phyloP scores from a whole-genome alignment of 148 eudicot species.

The Hydrangea macrophylla region DNA sequence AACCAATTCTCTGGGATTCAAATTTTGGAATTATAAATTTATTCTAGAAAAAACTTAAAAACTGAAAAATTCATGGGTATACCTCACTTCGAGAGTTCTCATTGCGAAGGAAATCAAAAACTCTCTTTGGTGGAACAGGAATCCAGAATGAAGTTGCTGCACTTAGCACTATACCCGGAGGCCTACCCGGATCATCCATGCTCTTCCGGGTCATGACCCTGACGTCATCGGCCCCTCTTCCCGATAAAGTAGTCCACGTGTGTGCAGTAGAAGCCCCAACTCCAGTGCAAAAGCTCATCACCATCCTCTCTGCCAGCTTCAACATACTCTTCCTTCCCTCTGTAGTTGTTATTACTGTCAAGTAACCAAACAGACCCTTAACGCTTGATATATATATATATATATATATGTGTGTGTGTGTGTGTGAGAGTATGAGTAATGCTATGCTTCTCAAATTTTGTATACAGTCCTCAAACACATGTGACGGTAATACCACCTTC shows the following conservation, averaged over 20 bases:
- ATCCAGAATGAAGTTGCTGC: slow-evolving; percentile 97
- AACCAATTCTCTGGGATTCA: no score
- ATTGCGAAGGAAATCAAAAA: slow-evolving; percentile 87
- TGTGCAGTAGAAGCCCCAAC: slow-evolving; percentile 94
- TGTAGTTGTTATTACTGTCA: slow-evolving; percentile 63
- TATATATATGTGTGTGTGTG: no score
- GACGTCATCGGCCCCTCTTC: slow-evolving; percentile 89
- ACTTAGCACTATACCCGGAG: slow-evolving; percentile 89
- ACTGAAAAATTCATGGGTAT: no score
- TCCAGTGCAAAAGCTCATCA: slow-evolving; percentile 82
- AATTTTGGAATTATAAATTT: no score
- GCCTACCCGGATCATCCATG: slow-evolving; percentile 93
- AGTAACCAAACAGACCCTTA: neutral
- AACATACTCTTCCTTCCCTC: slow-evolving; percentile 94
- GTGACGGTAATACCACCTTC: no score
- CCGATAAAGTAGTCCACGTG: slow-evolving; percentile 87
- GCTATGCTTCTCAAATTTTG: no score
- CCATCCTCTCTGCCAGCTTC: slow-evolving; percentile 96
- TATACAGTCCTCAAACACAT: no score
- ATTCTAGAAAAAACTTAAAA: no score
- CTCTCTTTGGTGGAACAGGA: slow-evolving; percentile 71
- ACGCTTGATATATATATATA: no score
- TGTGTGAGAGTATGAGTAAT: no score
- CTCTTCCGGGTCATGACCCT: slow-evolving; percentile 90
- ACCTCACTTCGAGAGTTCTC: slow-evolving; percentile 85